A percentile compares a stretch with the other conserved stretches of the same genome.
Evolutionary conservation across 352 stramenopile species (phyloP).

Genomic region (Globisporangium middletonii): DNA sequence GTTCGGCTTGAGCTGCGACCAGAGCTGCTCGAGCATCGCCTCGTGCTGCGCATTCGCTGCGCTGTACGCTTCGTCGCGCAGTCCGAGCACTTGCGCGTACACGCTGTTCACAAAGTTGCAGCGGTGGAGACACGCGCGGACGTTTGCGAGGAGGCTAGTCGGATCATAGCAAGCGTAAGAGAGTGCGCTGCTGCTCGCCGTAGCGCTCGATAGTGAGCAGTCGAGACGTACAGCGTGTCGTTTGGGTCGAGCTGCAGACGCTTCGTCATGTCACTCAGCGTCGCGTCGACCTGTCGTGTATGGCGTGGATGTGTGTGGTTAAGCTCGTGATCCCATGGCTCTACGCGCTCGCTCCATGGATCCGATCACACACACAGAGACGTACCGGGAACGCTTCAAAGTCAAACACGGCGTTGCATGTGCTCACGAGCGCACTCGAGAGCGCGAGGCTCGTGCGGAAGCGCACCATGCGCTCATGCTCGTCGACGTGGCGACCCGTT

Average conservation of each 20-base stretch:
- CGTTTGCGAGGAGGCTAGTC: conserved; percentile 53
- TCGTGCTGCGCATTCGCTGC: conserved; percentile 66
- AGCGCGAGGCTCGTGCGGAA: conserved; percentile 73
- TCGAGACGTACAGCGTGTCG: conserved; percentile 31
- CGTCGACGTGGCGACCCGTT: conserved; percentile 32
- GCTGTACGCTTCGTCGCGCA: conserved; percentile 66
- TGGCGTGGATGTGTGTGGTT: not conserved
- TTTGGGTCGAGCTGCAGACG: conserved; percentile 40
- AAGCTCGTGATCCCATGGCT: no score
- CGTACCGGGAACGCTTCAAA: conserved; percentile 61
- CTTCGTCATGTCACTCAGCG: conserved; percentile 48
- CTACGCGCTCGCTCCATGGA: not conserved
- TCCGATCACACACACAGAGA: not conserved
- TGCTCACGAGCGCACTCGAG: conserved; percentile 44
- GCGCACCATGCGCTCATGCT: conserved; percentile 55
- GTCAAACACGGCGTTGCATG: conserved; percentile 79
- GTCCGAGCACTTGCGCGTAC: conserved; percentile 35
- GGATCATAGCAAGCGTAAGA: not conserved
- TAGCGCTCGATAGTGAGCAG: not conserved
- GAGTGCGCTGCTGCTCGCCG: not conserved
- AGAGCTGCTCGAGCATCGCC: conserved; percentile 76
- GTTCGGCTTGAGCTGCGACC: conserved; percentile 72
- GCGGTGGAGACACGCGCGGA: conserved; percentile 57
- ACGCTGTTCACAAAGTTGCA: conserved; percentile 78
- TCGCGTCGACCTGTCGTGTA: conserved; percentile 36